Conservation (phyloP, 2,329 filamentous ascomycete species). For the Davidsoniella australis region DNA sequence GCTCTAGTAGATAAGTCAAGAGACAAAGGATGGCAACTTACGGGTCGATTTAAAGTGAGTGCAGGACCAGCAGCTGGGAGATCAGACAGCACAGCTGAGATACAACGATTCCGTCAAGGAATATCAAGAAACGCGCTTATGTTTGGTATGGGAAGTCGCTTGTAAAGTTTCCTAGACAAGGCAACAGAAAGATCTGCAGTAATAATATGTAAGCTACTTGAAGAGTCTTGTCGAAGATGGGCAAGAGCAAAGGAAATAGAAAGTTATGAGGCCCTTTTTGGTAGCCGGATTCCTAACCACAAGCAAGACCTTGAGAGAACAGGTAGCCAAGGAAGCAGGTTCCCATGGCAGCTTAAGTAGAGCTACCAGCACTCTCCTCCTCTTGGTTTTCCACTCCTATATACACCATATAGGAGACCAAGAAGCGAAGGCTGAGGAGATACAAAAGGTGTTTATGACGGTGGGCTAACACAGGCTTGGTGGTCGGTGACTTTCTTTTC, state of each 20-base stretch:
- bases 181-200: neutral
- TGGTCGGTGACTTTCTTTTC: neutral
- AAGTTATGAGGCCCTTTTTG: too few relatives aligned
- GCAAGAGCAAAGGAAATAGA: too few relatives aligned
- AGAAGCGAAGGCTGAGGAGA: too few relatives aligned
- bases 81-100: slow-evolving; percentile 7
- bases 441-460: neutral
- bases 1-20: neutral
- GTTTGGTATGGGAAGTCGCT: neutral
- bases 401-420: too few relatives aligned
- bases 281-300: too few relatives aligned
- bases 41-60: neutral
- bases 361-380: too few relatives aligned
- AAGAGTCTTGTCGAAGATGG: too few relatives aligned
- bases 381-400: too few relatives aligned
- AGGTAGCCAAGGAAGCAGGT: too few relatives aligned
- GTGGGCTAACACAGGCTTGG: neutral
- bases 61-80: slow-evolving; percentile 7
- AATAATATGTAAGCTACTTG: neutral
- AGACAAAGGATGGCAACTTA: neutral
- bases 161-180: neutral
- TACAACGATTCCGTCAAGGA: slow-evolving; percentile 6
- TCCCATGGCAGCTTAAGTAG: too few relatives aligned
- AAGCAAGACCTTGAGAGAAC: too few relatives aligned
- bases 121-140: slow-evolving; percentile 1